Evolutionary conservation across 2,329 filamentous ascomycete species (phyloP), one percentile per base, ranked within the genome.

Genomic region (Scopulariopsis brevicaulis): DNA sequence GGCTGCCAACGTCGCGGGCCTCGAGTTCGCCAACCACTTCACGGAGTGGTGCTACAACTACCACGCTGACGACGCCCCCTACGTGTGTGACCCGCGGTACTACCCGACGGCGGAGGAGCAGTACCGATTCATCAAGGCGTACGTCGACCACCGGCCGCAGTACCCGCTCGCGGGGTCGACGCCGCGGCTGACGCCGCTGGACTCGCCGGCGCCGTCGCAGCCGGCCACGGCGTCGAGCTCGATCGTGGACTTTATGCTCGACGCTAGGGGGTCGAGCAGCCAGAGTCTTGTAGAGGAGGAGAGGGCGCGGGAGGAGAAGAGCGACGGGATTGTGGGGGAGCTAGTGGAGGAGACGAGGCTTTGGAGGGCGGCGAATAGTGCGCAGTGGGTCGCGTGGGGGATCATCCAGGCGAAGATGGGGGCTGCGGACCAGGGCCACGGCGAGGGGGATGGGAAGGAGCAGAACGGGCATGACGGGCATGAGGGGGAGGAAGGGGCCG

Each of bases 41-140:
- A 89, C 90, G 1, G 94, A 99, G 73, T 99, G 94, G 94, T 89
- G 90, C 65, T 97, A 97, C 77, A 93, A 99, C 72, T 99, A 99
- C 72, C 92, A 96, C 68, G 85, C 94, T 67, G 71, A 82, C 3
- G 74, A 76, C 32, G 73, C 73, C 35, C 76, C 90, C 0, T 84
- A 83, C 74, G 82, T 77, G 28, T 93, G 89, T 77, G 84, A 86
- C 65, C 81, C 81, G 5, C 73, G 75, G 57, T 71, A 74, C 57
- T 99, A 96, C 71, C 94, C 94, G 0, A 90, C 78, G 0, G 73
- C 78, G 0, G 88, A 92, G 58, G 87, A 96, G 70, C 94, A 96
- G 68, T 80, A 81, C 60, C 87, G 87, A 40, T 96, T 96, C 71
- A 79, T 99, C 65, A 83, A 85, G 55, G 86, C 91, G 10, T 99